These are phyloP conservation scores for Candida xiaguanensis DNA, from an alignment of 805 yeast species.

Conservation along the genomic window DNA sequence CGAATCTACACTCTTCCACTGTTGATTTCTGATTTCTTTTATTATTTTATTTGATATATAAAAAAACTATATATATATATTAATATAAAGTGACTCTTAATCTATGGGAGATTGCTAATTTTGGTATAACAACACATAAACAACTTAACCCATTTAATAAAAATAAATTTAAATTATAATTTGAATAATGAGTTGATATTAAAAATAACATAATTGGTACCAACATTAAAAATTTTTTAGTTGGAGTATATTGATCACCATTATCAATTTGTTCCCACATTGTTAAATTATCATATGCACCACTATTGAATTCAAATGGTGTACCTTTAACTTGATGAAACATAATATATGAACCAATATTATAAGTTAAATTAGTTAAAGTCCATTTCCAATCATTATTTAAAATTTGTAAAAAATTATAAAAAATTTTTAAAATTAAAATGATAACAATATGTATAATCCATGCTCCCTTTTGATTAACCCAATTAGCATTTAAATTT, in stretches of 20 bases:
- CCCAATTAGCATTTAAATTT: slow-evolving; percentile 95
- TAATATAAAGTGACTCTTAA: slow-evolving; percentile 57
- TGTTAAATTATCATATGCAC: slow-evolving; percentile 92
- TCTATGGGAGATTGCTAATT: slow-evolving; percentile 78
- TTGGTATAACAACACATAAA: slow-evolving; percentile 85
- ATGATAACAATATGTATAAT: slow-evolving; percentile 84
- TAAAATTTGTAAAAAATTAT: slow-evolving; percentile 76
- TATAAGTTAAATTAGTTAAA: slow-evolving; percentile 84
- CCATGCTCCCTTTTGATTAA: slow-evolving; percentile 96
- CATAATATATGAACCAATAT: slow-evolving; percentile 90
- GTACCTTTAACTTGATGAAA: slow-evolving; percentile 96
- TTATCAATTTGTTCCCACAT: slow-evolving; percentile 99
- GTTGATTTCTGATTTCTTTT: too few species aligned
- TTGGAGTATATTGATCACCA: slow-evolving; percentile 96
- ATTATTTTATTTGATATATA: too few species aligned
- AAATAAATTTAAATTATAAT: slow-evolving; percentile 76
- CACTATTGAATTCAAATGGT: slow-evolving; percentile 94
- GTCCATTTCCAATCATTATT: slow-evolving; percentile 90
- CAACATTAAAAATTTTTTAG: slow-evolving; percentile 85
- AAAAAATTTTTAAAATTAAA: slow-evolving; percentile 66
- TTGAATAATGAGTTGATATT: slow-evolving; percentile 84
- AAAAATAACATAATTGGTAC: slow-evolving; percentile 91
- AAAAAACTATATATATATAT: background rate
- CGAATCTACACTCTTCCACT: too few species aligned
- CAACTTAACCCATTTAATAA: slow-evolving; percentile 78